Percentiles rank a stretch among this genome's conserved stretches.
phyloP scores from a whole-genome alignment of 139 green algal species.

The Coccomyxa sp. region DNA sequence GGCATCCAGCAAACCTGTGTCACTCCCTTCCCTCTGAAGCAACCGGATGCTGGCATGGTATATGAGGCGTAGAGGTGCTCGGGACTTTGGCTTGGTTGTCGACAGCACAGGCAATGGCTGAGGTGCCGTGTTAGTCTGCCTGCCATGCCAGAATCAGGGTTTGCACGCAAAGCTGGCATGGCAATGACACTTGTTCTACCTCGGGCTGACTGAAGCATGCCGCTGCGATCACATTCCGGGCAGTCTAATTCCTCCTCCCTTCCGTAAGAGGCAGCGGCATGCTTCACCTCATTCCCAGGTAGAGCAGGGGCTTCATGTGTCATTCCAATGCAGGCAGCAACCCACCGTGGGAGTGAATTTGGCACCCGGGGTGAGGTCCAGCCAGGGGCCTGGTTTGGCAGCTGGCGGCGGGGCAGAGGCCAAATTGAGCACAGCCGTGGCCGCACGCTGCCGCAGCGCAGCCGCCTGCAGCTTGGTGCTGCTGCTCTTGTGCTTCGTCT shows the following conservation, averaged over 20 bases:
- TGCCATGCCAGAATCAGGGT: no score
- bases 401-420: not conserved
- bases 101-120: no score
- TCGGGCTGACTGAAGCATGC: no score
- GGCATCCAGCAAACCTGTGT: not conserved
- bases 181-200: no score
- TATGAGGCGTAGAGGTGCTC: not conserved
- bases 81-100: not conserved
- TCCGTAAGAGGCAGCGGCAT: not conserved
- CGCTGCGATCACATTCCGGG: not conserved
- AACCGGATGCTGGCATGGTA: not conserved
- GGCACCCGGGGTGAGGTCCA: not conserved
- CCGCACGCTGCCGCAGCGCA: not conserved
- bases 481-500: not conserved
- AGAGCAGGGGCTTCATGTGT: no score
- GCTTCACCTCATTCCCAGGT: no score
- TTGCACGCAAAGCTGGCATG: no score
- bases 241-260: not conserved
- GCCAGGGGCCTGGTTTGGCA: not conserved
- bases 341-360: not conserved
- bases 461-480: not conserved
- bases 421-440: not conserved
- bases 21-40: no score
- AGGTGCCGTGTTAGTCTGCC: no score
- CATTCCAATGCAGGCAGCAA: no score